phyloP scores from a whole-genome alignment of 345 rosid species.

The Corchorus olitorius region DNA sequence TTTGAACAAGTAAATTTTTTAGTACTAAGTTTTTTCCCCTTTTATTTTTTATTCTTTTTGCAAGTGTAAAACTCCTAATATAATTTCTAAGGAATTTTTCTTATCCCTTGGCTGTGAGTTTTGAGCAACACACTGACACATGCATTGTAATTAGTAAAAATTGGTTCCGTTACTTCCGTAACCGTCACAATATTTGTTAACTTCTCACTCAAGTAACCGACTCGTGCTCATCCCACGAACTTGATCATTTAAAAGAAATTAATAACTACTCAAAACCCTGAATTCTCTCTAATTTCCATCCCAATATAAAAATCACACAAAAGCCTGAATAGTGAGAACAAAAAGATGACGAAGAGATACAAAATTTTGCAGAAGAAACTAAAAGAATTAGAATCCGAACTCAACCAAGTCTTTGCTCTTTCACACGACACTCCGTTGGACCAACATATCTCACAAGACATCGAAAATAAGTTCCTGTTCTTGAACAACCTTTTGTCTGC shows the following conservation, averaged over 20 bases:
- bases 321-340: not conserved
- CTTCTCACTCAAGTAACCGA: not conserved
- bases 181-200: not conserved
- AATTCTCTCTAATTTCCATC: not conserved
- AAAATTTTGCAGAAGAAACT: constrained; percentile 45
- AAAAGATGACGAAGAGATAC: constrained; percentile 33
- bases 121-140: not conserved
- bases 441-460: constrained; percentile 26
- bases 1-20: too few relatives aligned
- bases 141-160: not conserved
- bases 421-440: constrained; percentile 16
- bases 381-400: constrained; percentile 35
- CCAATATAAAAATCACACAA: not conserved
- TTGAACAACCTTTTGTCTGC: constrained; percentile 42
- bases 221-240: not conserved
- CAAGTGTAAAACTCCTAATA: too few relatives aligned
- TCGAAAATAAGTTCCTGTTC: constrained; percentile 42
- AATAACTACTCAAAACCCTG: too few relatives aligned
- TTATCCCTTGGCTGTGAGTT: not conserved
- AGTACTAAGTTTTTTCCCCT: too few relatives aligned
- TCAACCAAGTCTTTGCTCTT: constrained; percentile 26
- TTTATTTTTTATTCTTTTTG: too few relatives aligned
- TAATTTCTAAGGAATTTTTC: not conserved
- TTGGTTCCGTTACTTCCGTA: not conserved
- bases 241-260: too few relatives aligned